Base-by-base conservation (phyloP, 1,139 yeast species). In the Blastobotrys capitulatus region DNA sequence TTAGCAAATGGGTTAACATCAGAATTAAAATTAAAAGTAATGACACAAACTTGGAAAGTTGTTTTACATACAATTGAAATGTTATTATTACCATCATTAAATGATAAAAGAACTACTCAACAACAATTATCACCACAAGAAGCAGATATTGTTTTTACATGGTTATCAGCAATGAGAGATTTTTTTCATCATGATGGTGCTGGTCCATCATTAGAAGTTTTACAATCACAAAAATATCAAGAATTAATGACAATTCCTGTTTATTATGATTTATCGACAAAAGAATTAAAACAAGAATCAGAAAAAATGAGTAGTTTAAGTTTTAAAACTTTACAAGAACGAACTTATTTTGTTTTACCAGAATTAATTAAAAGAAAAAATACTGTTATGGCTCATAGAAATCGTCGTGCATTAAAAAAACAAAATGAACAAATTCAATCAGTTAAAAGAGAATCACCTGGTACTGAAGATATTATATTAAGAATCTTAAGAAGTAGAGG, bases 121-220 rank as follows among this genome's bases (percentile, higher is more conserved):
- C 75, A 77, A 42, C 79, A 80, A 20, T 67, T 86, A 49, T 75
- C 85, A 0, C 69, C 71, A 35, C 71, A 69, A 39, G 95, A 88
- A 62, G 71, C 85, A 39, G 89, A 83, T 51, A 78, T 84, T 1
- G 79, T 86, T 0, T 81, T 84, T 55, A 74, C 79, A 0, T 88
- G 96, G 96, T 65, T 86, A 20, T 74, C 79, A 49, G 74, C 83
- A 10, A 68, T 86, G 35, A 67, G 79, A 48, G 88, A 82, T 53
- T 87, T 86, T 62, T 87, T 88, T 68, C 82, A 87, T 62, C 83
- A 86, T 60, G 82, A 78, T 50, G 96, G 96, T 0, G 84, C 83
- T 46, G 96, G 96, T 0, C 94, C 94, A 0, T 78, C 89, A 0
- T 61, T 86, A 38, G 81, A 77, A 54, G 79, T 78, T 10, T 68